Evolutionary conservation across 129 eudicot genomes (phyloP), one percentile per base, ranked within the genome.

Genomic region (Artemisia argyi): DNA sequence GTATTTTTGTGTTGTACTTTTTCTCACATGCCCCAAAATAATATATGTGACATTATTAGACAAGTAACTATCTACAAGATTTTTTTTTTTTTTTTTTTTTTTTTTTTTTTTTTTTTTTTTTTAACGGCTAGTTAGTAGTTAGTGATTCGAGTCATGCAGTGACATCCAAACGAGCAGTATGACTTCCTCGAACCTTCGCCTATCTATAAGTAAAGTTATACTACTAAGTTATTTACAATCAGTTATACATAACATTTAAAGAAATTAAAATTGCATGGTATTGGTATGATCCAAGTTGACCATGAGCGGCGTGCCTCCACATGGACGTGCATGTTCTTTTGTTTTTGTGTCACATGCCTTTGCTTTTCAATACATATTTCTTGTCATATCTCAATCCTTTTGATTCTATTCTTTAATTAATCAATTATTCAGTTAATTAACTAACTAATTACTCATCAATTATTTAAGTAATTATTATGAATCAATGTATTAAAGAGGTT

Each of bases 251-350:
- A 28, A 12, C 3, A 4, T 26, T 22, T 13, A 11, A 6, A 14
- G 15, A 6, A 26, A 26, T 26, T 3, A 5, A 28, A 30, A 42
- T 75, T 75, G 68, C 79, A 64, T 74, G 79, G 61, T 72, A 4
- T 48, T 74, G 79, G 61, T 72, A 4, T 48, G 68, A 68, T 75
- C 73, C 61, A 78, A 64, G 44, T 55, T 71, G 73, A 78, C 61
- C 77, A 71, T 64, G 68, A 71, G 67, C 66, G 67, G 22, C 68
- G 79, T 75, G 79, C 60, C 61, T 66, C 51, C 80, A 78, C 82
- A 71, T 78, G 82, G 82, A 71, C 77, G 62, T 78, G 73, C 82
- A 78, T 78, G 82, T 78, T 78, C 73, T 71, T 71, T 72, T 78
- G 82, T 71, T 71, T 78, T 64, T 17, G 66, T 65, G 62, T 78